Percentiles rank a stretch among this genome's conserved stretches.
These are phyloP conservation scores for Cenchrus purpureus DNA, from an alignment of 176 grass and related monocot species.

Conservation along the genomic window DNA sequence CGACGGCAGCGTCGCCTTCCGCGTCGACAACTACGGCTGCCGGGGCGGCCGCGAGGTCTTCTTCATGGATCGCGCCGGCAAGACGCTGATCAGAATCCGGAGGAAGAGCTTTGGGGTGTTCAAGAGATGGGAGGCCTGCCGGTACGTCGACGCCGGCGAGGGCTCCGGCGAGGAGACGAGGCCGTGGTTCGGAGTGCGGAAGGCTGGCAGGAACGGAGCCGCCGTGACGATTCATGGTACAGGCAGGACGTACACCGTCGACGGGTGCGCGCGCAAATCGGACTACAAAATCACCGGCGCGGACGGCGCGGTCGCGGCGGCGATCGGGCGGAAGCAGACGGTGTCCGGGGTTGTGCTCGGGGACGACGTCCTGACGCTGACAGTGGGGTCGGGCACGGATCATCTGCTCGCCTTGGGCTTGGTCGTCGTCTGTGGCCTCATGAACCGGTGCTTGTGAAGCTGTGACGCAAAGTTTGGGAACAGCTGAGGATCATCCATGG, in stretches of 20 bases:
- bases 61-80: slow-evolving; percentile 71
- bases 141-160: background rate
- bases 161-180: slow-evolving; percentile 1
- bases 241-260: slow-evolving; percentile 35
- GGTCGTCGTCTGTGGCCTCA: slow-evolving; percentile 70
- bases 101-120: slow-evolving; percentile 47
- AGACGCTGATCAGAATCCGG: slow-evolving; percentile 48
- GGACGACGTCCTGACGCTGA: slow-evolving; percentile 71
- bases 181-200: slow-evolving; percentile 66
- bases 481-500: background rate
- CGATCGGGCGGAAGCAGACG: slow-evolving; percentile 54
- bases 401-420: slow-evolving; percentile 66
- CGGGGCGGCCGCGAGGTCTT: slow-evolving; percentile 53
- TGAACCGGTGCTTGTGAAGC: slow-evolving; percentile 41
- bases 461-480: background rate
- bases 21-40: slow-evolving; percentile 83
- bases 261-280: slow-evolving; percentile 43
- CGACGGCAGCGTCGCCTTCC: slow-evolving; percentile 58
- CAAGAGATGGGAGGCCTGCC: slow-evolving; percentile 37
- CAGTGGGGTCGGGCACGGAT: slow-evolving; percentile 53
- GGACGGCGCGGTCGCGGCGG: slow-evolving; percentile 30
- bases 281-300: slow-evolving; percentile 39
- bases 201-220: background rate
- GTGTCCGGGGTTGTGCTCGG: slow-evolving; percentile 50
- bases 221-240: slow-evolving; percentile 30